Conservation (phyloP, 2,329 filamentous ascomycete species). For the Bipolaris cookei region DNA sequence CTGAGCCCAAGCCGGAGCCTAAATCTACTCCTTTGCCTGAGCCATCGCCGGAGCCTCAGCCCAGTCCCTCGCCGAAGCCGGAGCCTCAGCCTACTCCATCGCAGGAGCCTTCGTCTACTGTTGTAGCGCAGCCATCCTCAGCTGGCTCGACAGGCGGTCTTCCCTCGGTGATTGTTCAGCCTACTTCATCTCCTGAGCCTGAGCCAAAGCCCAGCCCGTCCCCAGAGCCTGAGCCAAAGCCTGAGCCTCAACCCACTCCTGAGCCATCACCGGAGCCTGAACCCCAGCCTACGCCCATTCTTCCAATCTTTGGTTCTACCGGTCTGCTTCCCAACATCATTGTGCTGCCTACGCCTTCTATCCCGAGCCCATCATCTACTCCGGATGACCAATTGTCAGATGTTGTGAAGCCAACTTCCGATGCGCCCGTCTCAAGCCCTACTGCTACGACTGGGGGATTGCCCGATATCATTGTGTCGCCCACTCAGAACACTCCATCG, state of each 20-base stretch:
- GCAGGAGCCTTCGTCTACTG: constrained; percentile 7
- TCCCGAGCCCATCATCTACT: background rate
- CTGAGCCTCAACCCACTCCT: background rate
- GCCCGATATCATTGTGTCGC: constrained; percentile 3
- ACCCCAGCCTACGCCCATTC: background rate
- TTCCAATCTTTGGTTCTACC: constrained; percentile 27
- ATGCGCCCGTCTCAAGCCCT: background rate
- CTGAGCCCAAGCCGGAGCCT: too few species aligned
- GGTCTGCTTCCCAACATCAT: constrained; percentile 26
- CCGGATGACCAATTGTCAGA: background rate
- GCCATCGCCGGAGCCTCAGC: background rate
- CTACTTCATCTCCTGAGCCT: constrained; percentile 3
- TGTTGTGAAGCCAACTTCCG: constrained; percentile 3
- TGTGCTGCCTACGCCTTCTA: constrained; percentile 9
- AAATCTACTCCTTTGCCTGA: constrained; percentile 11
- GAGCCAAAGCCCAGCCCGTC: constrained; percentile 4
- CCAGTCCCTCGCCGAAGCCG: too few species aligned
- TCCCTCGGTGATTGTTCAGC: constrained; percentile 12
- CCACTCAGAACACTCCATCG: background rate
- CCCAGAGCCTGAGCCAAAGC: background rate
- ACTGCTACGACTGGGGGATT: background rate
- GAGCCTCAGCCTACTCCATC: background rate
- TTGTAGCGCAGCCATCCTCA: background rate
- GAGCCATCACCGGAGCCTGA: background rate
- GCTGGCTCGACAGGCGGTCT: constrained; percentile 20